Evolutionary conservation across 2,329 filamentous ascomycete genomes (phyloP), one percentile per base, ranked within the genome.

Genomic region (Epichloe sp.): DNA sequence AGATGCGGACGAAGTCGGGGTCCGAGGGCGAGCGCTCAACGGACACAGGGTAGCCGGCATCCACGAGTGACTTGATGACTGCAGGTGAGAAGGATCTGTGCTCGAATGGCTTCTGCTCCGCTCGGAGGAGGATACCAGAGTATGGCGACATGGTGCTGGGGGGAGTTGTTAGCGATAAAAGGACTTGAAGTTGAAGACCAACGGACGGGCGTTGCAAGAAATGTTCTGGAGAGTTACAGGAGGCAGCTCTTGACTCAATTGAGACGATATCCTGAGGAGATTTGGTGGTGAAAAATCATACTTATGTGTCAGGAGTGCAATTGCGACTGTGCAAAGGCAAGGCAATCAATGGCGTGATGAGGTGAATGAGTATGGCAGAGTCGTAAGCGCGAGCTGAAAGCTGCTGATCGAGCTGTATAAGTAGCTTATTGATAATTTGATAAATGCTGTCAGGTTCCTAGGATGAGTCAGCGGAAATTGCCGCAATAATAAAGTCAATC

Each of bases 1-100:
- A 83, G 60, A 88, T 87, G 51, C 85, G 75, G 62, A 78, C 76
- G 21, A 49, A 49, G 40, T 49, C 48, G 17, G 48, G 48, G 41
- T 49, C 41, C n/a, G 48, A 44, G 15, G 62, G 59, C 4, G 60
- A 65, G 54, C 77, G 75, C 72, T 88, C 85, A 47, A 87, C 79
- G 47, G 77, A 77, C 58, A 88, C 75, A 23, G 73, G 73, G 65
- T 86, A 88, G 54, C 84, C 84, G 41, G 82, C 82, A 56, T 85
- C 76, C 50, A 86, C 70, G 49, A 88, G 76, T 50, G 63, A 54
- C 46, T 72, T 69, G 53, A 70, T 77, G 54, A 75, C 65, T 48
- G 73, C 70, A 53, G 75, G 64, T 11, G 64, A 66, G 54, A 67
- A 49, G 34, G 48, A 49, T 44, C 76, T 73, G 61, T 75, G 75